Evolutionary conservation across 2,329 filamentous ascomycete species (phyloP), one percentile per base, ranked within the genome.

Genomic region (Aspergillus sp.): DNA sequence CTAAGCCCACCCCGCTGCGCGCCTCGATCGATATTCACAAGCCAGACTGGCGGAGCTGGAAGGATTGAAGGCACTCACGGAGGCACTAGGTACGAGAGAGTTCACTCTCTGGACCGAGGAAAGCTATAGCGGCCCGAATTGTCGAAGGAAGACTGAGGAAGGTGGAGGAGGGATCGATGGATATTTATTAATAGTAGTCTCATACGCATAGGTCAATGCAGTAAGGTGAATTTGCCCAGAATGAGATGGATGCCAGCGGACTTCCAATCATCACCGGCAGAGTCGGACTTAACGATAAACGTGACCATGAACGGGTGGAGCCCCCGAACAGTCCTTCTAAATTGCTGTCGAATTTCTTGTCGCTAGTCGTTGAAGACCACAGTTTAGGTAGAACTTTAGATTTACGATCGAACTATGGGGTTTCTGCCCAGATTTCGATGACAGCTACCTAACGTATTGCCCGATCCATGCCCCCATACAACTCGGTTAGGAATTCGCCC

Each of bases 151-250:
- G 39, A 38, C 32, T 42, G n/a, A 41, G 41, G 32, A 18, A 50
- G 53, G 24, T 47, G 39, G 51, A 53, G 44, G 54, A 51, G 59
- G 53, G 48, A 59, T 49, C 36, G 51, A 61, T 53, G 49, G 48
- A 47, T 30, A 44, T 53, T 61, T 61, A 61, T 61, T 59, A 61
- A 59, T 59, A 61, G 54, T 47, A 60, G 53, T 48, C 48, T 26
- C 20, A 54, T 48, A 48, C 43, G 48, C 48, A 49, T 49, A 49
- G 30, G 48, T 30, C 34, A 36, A 30, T 55, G 22, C 52, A 45
- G 30, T 34, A 34, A 45, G 49, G 48, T 45, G 41, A 53, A 42
- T 47, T 53, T 38, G 48, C 48, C 48, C 36, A 50, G 34, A 34
- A 24, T 20, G 48, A 51, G 38, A 52, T 48, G 45, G 24, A 22